Evolutionary conservation across 305 asterid genomes (phyloP).

Genomic region (Fraxinus albicans): DNA sequence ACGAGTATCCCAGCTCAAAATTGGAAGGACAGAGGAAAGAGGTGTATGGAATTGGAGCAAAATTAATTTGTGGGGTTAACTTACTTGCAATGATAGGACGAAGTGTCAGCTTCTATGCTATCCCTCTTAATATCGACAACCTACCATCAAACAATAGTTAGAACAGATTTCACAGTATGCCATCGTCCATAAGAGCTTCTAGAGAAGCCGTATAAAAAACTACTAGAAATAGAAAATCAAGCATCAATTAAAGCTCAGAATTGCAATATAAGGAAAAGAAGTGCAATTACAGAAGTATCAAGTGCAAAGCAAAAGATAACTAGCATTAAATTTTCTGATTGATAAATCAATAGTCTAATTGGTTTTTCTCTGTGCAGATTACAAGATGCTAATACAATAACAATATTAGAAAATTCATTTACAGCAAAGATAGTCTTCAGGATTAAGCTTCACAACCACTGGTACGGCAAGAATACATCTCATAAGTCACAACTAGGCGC

Average conservation of each 20-base stretch:
- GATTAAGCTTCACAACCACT: background rate
- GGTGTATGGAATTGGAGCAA: background rate
- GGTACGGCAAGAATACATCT: background rate
- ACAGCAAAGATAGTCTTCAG: background rate
- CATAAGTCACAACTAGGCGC: background rate
- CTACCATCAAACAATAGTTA: slow-evolving; percentile 40
- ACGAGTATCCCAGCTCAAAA: background rate
- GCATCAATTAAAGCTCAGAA: background rate
- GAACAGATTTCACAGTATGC: slow-evolving; percentile 1
- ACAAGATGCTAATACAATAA: background rate
- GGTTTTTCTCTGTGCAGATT: background rate
- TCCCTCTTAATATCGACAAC: slow-evolving; percentile 59
- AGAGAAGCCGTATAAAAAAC: background rate
- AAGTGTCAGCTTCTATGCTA: slow-evolving; percentile 56
- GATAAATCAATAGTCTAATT: background rate
- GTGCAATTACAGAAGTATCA: background rate
- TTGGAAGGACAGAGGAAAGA: background rate
- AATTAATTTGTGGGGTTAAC: slow-evolving; percentile 20
- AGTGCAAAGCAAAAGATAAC: background rate
- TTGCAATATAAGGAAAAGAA: background rate
- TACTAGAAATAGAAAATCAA: background rate
- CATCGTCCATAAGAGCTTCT: background rate
- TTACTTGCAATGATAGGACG: slow-evolving; percentile 91
- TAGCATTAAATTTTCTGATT: background rate
- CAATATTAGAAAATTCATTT: background rate